Evolutionary conservation across 73 alveolate species (phyloP), one percentile per base, ranked within the genome.

Genomic region (Paraurostyla sp.): DNA sequence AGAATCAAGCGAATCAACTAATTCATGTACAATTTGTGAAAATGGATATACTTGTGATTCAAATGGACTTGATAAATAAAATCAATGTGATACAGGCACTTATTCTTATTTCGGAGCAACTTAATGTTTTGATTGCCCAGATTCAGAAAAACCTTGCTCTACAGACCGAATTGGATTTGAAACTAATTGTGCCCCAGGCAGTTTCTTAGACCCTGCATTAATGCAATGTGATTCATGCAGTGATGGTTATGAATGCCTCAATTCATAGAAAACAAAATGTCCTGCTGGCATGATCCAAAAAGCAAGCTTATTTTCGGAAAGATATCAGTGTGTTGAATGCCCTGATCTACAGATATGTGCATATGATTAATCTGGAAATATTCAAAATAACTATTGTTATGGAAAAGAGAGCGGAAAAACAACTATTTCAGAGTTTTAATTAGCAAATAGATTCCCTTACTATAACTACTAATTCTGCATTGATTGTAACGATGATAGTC

Each of bases 391-490:
- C 18, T 73, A 50, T 23, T 73, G 87, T 71, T 73, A 73, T 30
- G 71, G 68, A 25, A 45, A 73, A 50, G 87, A 42, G 22, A 16
- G 71, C 3, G 33, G 68, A 15, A 43, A 15, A 6, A 43, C 69
- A 9, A 57, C 42, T 11, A 45, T 73, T 0, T 2, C 54, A 6
- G 68, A 73, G 30, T 73, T 73, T 71, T 0, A 6, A 29, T 25
- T 43, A 50, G 68, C 87, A 6, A 35, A 30, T 20, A 40, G 87
- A 40, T 35, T 48, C 22, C 87, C 87, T 2, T 73, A 73, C 51
- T 73, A 45, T 48, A 27, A 73, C 42, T 73, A 73, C 27, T 38
- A 73, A 50, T 73, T 3, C n/a, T 73, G 87, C 33, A 43, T 73
- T 33, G 87, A 73, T 73, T 73, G 87, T 30, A 73, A 73, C 11